Evolutionary conservation across 768 basidiomycete species (phyloP).

Genomic region (Trametes cinnabarina): DNA sequence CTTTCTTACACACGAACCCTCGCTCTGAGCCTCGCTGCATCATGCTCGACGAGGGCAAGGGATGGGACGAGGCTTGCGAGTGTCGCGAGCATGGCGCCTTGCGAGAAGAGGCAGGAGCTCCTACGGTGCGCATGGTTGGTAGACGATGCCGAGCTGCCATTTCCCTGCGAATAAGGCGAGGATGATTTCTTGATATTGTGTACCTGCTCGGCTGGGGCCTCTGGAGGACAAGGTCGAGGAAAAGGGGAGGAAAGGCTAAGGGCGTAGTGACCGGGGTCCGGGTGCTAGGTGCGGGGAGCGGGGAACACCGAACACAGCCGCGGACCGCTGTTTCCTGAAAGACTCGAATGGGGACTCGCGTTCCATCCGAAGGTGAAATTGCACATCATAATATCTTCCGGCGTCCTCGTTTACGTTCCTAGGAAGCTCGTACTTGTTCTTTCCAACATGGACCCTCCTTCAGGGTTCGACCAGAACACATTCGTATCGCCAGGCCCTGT

Average conservation of each 20-base stretch:
- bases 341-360: not conserved
- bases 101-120: too few relatives aligned
- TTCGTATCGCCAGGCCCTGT: not conserved
- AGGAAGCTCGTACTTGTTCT: not conserved
- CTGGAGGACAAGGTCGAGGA: not conserved
- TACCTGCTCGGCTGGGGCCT: too few relatives aligned
- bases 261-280: slow-evolving; percentile 1
- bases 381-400: not conserved
- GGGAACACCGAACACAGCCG: not conserved
- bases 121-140: too few relatives aligned
- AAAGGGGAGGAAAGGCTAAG: not conserved
- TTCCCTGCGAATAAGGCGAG: too few relatives aligned
- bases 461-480: not conserved
- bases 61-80: too few relatives aligned
- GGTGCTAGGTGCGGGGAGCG: not conserved
- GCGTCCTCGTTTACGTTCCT: not conserved
- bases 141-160: too few relatives aligned
- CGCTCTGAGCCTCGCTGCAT: too few relatives aligned
- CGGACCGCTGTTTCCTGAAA: slow-evolving; percentile 6
- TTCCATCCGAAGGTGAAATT: not conserved
- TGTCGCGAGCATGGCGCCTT: too few relatives aligned
- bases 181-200: too few relatives aligned
- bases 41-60: too few relatives aligned
- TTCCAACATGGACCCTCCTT: not conserved
- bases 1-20: too few relatives aligned